A percentile compares a stretch with the other conserved stretches of the same genome.
Evolutionary conservation across 768 basidiomycete genomes (phyloP).

Genomic region (Cystobasidium ongulense): DNA sequence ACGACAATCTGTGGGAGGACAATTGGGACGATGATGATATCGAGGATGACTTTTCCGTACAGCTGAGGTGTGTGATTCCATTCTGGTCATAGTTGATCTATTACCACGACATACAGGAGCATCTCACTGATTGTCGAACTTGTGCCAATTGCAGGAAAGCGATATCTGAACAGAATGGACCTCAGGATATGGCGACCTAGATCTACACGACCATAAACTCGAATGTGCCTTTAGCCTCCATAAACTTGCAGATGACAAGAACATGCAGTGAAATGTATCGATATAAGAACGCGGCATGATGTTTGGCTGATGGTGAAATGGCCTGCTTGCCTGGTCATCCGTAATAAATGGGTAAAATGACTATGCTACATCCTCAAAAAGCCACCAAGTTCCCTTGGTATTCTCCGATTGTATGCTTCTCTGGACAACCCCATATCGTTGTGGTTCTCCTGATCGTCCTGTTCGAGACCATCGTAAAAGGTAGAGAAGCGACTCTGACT

Average conservation of each 20-base stretch:
- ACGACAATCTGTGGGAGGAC: conserved; percentile 95
- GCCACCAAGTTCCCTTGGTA: conserved; percentile 16
- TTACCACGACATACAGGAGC: neutral
- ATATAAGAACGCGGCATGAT: neutral
- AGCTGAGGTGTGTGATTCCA: conserved; percentile 66
- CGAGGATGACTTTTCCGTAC: conserved; percentile 92
- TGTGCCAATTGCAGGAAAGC: conserved; percentile 10
- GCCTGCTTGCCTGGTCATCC: neutral
- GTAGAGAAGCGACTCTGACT: conserved; percentile 2
- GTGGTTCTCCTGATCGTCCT: neutral
- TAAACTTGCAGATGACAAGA: neutral
- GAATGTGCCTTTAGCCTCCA: neutral
- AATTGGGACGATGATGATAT: conserved; percentile 99
- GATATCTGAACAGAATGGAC: conserved; percentile 27
- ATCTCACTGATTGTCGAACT: neutral
- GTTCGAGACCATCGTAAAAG: conserved; percentile 21
- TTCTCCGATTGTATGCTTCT: neutral
- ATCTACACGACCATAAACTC: neutral
- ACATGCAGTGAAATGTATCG: conserved; percentile 5
- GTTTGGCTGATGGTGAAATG: neutral
- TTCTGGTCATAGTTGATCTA: neutral
- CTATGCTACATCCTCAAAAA: conserved; percentile 23
- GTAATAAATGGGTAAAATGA: neutral
- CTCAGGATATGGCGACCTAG: conserved; percentile 19
- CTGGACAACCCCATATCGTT: neutral